Percentiles rank a stretch among this genome's conserved stretches.
Conservation (phyloP, 331 rosid species). For the Spiraea crenata region DNA sequence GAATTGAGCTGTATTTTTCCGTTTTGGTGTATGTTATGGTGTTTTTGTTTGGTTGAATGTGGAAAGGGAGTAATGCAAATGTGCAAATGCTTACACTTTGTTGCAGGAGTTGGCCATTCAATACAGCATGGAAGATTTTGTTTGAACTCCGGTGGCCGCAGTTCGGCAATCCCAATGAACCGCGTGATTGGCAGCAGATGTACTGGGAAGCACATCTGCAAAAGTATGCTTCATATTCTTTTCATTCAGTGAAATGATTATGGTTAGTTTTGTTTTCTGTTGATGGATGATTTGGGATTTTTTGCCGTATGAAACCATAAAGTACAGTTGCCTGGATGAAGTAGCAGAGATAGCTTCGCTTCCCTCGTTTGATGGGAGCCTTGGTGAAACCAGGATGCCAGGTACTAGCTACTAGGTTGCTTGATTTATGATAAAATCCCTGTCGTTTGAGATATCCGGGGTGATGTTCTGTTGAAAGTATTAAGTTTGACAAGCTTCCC, state of each 20-base stretch:
- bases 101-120: slow-evolving; percentile 51
- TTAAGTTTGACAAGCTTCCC: background rate
- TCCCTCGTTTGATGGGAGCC: slow-evolving; percentile 54
- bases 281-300: slow-evolving; percentile 18
- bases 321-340: slow-evolving; percentile 78
- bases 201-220: slow-evolving; percentile 93
- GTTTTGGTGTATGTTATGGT: slow-evolving; percentile 1
- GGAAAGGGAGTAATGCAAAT: background rate
- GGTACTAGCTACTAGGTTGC: slow-evolving; percentile 41
- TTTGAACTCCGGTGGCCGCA: slow-evolving; percentile 59
- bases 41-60: background rate
- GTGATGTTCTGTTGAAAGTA: slow-evolving; percentile 12
- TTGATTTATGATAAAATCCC: background rate
- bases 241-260: background rate
- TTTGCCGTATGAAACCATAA: slow-evolving; percentile 23
- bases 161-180: slow-evolving; percentile 29
- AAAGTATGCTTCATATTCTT: slow-evolving; percentile 39
- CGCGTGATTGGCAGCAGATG: slow-evolving; percentile 62
- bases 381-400: slow-evolving; percentile 62
- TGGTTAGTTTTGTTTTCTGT: background rate
- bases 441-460: slow-evolving; percentile 6
- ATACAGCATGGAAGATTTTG: slow-evolving; percentile 51
- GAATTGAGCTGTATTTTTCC: slow-evolving; percentile 9
- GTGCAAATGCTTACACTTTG: background rate
- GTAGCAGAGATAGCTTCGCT: slow-evolving; percentile 69